Evolutionary conservation across 139 green algal genomes (phyloP).

Genomic region (Axilococcus clingmanii): DNA sequence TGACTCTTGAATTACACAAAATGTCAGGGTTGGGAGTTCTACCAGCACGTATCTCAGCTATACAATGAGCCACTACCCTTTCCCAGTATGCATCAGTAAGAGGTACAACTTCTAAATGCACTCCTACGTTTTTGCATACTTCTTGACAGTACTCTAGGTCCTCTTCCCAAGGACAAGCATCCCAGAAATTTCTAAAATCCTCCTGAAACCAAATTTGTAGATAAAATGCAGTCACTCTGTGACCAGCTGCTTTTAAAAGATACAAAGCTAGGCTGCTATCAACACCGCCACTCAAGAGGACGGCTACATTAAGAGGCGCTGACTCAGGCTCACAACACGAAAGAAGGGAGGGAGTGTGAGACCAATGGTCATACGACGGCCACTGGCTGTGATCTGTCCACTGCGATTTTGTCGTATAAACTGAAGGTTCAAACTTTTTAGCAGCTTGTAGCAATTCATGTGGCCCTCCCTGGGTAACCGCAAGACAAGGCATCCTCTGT

Average conservation of each 20-base stretch:
- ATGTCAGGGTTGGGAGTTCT: constrained; percentile 97
- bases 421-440: too few relatives aligned
- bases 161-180: constrained; percentile 93
- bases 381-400: too few relatives aligned
- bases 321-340: constrained; percentile 12
- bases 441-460: too few relatives aligned
- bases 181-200: constrained; percentile 95
- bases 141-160: constrained; percentile 79
- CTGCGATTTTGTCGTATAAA: too few relatives aligned
- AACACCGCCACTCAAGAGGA: constrained; percentile 90
- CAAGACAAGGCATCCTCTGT: too few relatives aligned
- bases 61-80: constrained; percentile 70
- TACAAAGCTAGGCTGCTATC: constrained; percentile 88
- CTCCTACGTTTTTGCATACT: constrained; percentile 40
- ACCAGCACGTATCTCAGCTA: constrained; percentile 74
- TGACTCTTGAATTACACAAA: constrained; percentile 89
- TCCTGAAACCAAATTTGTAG: constrained; percentile 92
- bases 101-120: constrained; percentile 74
- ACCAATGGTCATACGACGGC: too few relatives aligned
- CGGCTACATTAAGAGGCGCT: constrained; percentile 48
- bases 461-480: too few relatives aligned
- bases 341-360: too few relatives aligned
- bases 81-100: constrained; percentile 85
- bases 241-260: constrained; percentile 71
- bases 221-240: constrained; percentile 77